These are phyloP conservation scores for Populus hybrid DNA, from an alignment of 441 rosid species.

Conservation along the genomic window DNA sequence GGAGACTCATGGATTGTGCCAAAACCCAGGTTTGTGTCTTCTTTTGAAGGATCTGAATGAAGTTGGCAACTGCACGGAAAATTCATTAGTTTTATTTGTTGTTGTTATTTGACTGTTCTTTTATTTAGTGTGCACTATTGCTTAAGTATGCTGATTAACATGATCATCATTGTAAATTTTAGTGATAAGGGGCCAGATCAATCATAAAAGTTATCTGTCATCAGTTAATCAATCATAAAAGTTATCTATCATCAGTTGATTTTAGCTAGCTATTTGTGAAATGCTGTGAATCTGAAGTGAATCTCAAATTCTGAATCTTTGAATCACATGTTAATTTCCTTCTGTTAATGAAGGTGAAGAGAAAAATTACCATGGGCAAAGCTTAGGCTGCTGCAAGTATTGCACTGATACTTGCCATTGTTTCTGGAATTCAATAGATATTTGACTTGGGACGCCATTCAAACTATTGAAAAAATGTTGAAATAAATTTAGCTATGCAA, in stretches of 20 bases:
- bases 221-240: neutral
- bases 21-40: slow-evolving; percentile 81
- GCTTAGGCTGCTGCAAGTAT: too few species aligned
- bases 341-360: neutral
- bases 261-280: neutral
- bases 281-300: neutral
- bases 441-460: neutral
- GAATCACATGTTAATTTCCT: neutral
- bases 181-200: neutral
- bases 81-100: neutral
- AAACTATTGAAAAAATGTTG: neutral
- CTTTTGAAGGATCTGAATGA: neutral
- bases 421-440: neutral
- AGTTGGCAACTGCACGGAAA: neutral
- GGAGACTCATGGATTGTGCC: slow-evolving; percentile 98
- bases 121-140: neutral
- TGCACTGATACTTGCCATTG: neutral
- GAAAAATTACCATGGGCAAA: neutral
- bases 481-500: neutral
- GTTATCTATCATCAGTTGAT: neutral
- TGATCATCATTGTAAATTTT: neutral
- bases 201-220: neutral
- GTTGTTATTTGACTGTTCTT: neutral
- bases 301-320: neutral
- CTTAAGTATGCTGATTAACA: neutral